Evolutionary conservation across 1,139 yeast genomes (phyloP), one percentile per base, ranked within the genome.

Genomic region (Candida gigantensis): DNA sequence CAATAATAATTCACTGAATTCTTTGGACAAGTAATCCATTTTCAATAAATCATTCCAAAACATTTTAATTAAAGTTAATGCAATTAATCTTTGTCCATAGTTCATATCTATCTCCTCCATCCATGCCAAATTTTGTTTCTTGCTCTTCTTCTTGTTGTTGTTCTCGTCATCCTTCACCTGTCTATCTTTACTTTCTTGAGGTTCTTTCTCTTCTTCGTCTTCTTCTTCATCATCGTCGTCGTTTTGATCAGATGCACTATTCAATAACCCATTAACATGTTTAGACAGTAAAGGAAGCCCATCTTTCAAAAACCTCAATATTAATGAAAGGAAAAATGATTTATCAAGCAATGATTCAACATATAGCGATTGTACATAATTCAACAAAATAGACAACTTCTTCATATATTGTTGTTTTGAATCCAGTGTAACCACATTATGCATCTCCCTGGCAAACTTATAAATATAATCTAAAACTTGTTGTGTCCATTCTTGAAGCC

Each of bases 401-500:
- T 52, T 48, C 55, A 72, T 71, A 77, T 85, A 83, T 2, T 55
- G 60, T 15, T 61, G 55, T 35, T 71, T 70, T 40, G 13, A n/a
- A 53, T 57, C 19, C 60, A 74, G 0, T 43, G 44, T 3, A 58
- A 45, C 11, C 49, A 42, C 2, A 65, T 53, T 8, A 38, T 40
- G 31, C 57, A 68, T 58, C 32, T 69, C 77, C 25, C 63, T 57
- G 6, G 81, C 67, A 26, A 75, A 64, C 47, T 74, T 73, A 49
- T 74, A 79, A 16, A 82, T 53, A 49, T 74, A 84, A 40, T 77
- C 81, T 5, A 77, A 68, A 5, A 84, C 78, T 47, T 84, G 92
- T 36, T 79, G 87, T 0, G 96, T 85, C 97, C 97, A 89, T 54
- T 88, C 96, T 42, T 79, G 81, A 7, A 83, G 62, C 87, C 96